phyloP scores from a whole-genome alignment of 768 basidiomycete genomes.

The Xerocomus spinulosus region DNA sequence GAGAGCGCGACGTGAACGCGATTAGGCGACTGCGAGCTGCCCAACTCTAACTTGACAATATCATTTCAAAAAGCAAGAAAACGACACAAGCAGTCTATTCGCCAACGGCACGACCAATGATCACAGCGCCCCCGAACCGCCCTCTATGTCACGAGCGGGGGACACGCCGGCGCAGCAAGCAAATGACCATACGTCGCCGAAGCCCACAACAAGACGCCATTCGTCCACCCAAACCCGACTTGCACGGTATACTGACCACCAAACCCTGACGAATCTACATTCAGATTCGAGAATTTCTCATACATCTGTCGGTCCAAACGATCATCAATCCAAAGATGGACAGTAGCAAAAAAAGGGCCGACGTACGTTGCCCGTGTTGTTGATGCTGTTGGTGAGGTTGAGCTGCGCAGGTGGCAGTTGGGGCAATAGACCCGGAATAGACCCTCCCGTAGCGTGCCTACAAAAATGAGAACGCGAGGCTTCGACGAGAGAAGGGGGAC shows the following conservation, averaged over 20 bases:
- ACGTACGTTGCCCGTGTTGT: conserved; percentile 72
- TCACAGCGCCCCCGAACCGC: no score
- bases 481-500: conserved; percentile 7
- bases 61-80: no score
- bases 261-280: conserved; percentile 72
- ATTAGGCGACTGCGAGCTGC: no score
- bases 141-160: conserved; percentile 42
- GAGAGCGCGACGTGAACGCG: no score
- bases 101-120: no score
- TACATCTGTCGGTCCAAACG: conserved; percentile 56
- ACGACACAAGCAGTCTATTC: no score
- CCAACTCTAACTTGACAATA: no score
- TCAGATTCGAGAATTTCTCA: conserved; percentile 78
- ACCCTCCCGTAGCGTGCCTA: conserved; percentile 72
- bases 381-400: conserved; percentile 59
- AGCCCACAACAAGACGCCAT: conserved; percentile 75
- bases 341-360: background rate
- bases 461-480: background rate
- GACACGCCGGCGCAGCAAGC: conserved; percentile 62
- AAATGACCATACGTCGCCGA: conserved; percentile 60
- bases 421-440: conserved; percentile 64
- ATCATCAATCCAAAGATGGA: no score
- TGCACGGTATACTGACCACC: conserved; percentile 91
- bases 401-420: conserved; percentile 66
- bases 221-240: conserved; percentile 87